Percentiles rank a stretch among this genome's conserved stretches.
Conservation (phyloP, 176 grass and related monocot species). For the sorghum (Sorghum bicolor) region Sorghum_bicolor_NCBIv3 NC_012879.2:2044501-2045000, state of each 20-base stretch:
- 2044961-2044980: too few relatives aligned
- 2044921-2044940: neutral
- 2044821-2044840: neutral
- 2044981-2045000: too few relatives aligned
- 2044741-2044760: neutral
- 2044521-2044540: neutral
- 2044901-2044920: neutral
- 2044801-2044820: neutral
- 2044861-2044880: neutral
- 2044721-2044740: neutral
- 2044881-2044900: neutral
- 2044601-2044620: neutral
- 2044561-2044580: neutral
- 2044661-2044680: neutral
- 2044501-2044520: neutral
- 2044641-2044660: neutral
- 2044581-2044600: neutral
- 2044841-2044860: neutral
- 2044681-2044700: neutral
- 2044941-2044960: too few relatives aligned
- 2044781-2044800: neutral
- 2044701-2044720: neutral
- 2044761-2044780: neutral
- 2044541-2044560: conserved; percentile 13
- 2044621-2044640: neutral